Evolutionary conservation across 2,329 filamentous ascomycete genomes (phyloP).

Genomic region (Trichoderma oligosporum): DNA sequence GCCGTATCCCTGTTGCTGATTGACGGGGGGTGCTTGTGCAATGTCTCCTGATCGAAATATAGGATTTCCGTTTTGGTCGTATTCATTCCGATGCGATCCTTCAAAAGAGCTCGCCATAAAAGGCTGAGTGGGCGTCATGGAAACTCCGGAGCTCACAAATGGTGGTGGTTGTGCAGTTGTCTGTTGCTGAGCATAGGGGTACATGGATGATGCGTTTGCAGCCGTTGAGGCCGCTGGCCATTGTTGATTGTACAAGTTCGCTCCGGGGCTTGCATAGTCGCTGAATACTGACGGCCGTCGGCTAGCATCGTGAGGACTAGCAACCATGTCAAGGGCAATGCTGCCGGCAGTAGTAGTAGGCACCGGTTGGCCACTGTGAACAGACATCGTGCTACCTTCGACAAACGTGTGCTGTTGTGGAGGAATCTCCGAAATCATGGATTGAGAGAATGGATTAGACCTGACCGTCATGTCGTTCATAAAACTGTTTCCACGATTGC

Average conservation of each 20-base stretch:
- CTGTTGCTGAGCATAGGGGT: conserved; percentile 44
- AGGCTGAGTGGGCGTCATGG: conserved; percentile 32
- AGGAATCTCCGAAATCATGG: conserved; percentile 43
- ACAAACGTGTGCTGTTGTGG: conserved; percentile 41
- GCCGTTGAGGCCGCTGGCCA: conserved; percentile 46
- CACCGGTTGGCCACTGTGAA: conserved; percentile 31
- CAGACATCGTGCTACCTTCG: conserved; percentile 36
- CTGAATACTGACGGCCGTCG: conserved; percentile 45
- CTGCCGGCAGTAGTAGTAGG: conserved; percentile 34
- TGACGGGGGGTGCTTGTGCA: conserved; percentile 29
- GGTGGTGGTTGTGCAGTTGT: conserved; percentile 30
- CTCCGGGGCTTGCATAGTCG: conserved; percentile 44
- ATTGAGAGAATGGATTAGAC: conserved; percentile 37
- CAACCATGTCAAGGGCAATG: conserved; percentile 46
- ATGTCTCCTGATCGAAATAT: conserved; percentile 36
- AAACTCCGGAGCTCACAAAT: conserved; percentile 32
- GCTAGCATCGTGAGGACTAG: conserved; percentile 44
- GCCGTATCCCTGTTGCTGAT: conserved; percentile 33
- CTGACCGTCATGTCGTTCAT: conserved; percentile 45
- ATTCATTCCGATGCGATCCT: conserved; percentile 32
- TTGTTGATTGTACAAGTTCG: conserved; percentile 40
- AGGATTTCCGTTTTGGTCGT: conserved; percentile 30
- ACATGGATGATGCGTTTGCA: conserved; percentile 42
- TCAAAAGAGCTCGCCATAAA: conserved; percentile 38
- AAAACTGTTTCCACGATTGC: conserved; percentile 35